Conservation (phyloP, 495 filamentous ascomycete genomes). For the Penicillium lividum region DNA sequence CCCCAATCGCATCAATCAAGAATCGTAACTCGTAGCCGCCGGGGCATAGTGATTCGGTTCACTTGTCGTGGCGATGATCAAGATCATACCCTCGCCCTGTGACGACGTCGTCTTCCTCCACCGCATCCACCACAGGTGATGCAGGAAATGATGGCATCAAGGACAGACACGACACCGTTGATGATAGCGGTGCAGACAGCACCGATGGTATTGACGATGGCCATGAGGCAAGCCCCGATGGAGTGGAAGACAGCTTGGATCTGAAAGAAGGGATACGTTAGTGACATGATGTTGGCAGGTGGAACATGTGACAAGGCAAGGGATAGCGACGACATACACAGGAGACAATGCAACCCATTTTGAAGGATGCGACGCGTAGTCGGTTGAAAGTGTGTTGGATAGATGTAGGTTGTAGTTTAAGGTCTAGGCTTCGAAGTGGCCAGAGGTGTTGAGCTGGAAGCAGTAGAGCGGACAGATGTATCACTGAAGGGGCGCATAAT, state of each 20-base stretch:
- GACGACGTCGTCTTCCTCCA: conserved; percentile 38
- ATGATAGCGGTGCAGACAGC: conserved; percentile 76
- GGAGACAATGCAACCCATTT: conserved; percentile 94
- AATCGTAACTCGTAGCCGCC: conserved; percentile 12
- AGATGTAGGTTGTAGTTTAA: conserved; percentile 12
- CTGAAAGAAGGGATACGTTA: conserved; percentile 47
- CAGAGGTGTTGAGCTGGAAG: conserved; percentile 27
- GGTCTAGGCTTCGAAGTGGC: conserved; percentile 22
- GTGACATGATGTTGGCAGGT: not conserved
- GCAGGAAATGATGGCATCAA: conserved; percentile 84
- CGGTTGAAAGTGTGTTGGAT: conserved; percentile 1
- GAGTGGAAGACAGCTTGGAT: conserved; percentile 75
- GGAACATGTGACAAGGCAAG: conserved; percentile 1
- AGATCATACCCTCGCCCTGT: conserved; percentile 26
- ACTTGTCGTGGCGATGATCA: not conserved
- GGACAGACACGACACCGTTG: conserved; percentile 73
- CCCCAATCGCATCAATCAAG: conserved; percentile 1
- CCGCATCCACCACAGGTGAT: conserved; percentile 74
- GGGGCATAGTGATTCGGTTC: not conserved
- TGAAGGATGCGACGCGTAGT: conserved; percentile 30
- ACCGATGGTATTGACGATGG: conserved; percentile 79
- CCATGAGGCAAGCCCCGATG: conserved; percentile 82
- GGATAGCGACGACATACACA: conserved; percentile 67
- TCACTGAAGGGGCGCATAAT: conserved; percentile 40
- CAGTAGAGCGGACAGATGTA: conserved; percentile 32